Conservation (phyloP, 1,284 basidiomycete genomes). For the Cutaneotrichosporon dermatis region DNA sequence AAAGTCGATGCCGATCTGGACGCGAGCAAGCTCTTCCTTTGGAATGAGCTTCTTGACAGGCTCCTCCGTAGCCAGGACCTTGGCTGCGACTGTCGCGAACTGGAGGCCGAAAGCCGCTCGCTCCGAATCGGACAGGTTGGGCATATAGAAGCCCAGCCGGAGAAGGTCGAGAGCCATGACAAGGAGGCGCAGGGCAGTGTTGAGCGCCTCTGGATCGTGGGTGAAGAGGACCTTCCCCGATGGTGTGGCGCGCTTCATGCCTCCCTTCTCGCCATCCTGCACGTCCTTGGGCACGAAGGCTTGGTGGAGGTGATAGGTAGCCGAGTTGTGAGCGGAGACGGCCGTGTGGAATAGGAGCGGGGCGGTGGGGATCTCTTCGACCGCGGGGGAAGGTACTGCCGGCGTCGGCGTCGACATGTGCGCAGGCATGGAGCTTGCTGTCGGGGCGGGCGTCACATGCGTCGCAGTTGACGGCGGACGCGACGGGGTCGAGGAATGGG, state of each 20-base stretch:
- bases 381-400: background rate
- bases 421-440: background rate
- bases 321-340: constrained; percentile 27
- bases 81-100: constrained; percentile 31
- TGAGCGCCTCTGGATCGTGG: constrained; percentile 26
- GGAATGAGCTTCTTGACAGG: constrained; percentile 9
- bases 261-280: constrained; percentile 2
- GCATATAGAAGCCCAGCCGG: constrained; percentile 16
- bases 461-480: background rate
- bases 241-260: constrained; percentile 1
- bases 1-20: constrained; percentile 12
- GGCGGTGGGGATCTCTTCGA: background rate
- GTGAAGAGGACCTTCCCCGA: constrained; percentile 3
- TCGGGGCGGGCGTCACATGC: background rate
- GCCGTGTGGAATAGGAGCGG: constrained; percentile 37
- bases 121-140: constrained; percentile 30
- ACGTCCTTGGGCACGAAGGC: constrained; percentile 30
- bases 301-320: constrained; percentile 34
- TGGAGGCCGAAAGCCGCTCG: constrained; percentile 34
- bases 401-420: too few relatives aligned
- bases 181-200: constrained; percentile 28
- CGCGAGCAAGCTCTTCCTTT: background rate
- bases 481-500: background rate
- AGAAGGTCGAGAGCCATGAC: constrained; percentile 36
- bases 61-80: constrained; percentile 21